These are phyloP conservation scores for Blastobotrys chiropterorum DNA, from an alignment of 805 yeast species.

Conservation along the genomic window DNA sequence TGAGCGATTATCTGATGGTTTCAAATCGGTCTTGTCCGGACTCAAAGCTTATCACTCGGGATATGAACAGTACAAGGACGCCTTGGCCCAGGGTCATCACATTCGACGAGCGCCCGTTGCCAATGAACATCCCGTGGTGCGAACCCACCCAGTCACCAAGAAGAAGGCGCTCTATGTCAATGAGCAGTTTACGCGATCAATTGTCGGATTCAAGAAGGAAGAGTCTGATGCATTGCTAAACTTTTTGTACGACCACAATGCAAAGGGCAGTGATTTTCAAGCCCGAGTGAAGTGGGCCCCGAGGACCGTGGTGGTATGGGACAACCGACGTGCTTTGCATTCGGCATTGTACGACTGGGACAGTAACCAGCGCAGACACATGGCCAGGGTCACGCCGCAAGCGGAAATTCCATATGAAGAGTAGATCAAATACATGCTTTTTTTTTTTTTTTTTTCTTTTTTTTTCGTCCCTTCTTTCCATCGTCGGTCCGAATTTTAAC, in stretches of 20 bases:
- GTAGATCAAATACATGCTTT: too few species aligned
- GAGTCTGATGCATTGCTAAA: conserved; percentile 45
- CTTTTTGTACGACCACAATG: conserved; percentile 48
- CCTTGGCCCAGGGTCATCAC: conserved; percentile 37
- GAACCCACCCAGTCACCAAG: conserved; percentile 59
- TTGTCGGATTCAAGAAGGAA: conserved; percentile 60
- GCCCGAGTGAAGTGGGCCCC: conserved; percentile 69
- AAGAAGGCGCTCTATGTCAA: conserved; percentile 51
- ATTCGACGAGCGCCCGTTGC: conserved; percentile 40
- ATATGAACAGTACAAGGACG: conserved; percentile 37
- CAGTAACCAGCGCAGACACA: conserved; percentile 59
- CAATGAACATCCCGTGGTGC: conserved; percentile 50
- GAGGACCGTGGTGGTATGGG: conserved; percentile 68
- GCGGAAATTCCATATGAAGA: conserved; percentile 46
- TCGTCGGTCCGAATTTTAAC: too few species aligned
- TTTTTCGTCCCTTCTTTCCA: too few species aligned
- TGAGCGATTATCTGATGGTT: conserved; percentile 59
- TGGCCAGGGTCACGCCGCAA: conserved; percentile 67
- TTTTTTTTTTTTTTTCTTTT: too few species aligned
- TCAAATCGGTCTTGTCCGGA: conserved; percentile 52
- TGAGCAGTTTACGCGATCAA: conserved; percentile 51
- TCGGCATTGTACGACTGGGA: conserved; percentile 71
- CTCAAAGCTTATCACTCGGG: conserved; percentile 65
- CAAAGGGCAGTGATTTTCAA: conserved; percentile 54
- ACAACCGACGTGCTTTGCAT: conserved; percentile 64